These are phyloP conservation scores for Hypomyces perniciosus DNA, from an alignment of 2,329 filamentous ascomycete species.

Conservation along the genomic window DNA sequence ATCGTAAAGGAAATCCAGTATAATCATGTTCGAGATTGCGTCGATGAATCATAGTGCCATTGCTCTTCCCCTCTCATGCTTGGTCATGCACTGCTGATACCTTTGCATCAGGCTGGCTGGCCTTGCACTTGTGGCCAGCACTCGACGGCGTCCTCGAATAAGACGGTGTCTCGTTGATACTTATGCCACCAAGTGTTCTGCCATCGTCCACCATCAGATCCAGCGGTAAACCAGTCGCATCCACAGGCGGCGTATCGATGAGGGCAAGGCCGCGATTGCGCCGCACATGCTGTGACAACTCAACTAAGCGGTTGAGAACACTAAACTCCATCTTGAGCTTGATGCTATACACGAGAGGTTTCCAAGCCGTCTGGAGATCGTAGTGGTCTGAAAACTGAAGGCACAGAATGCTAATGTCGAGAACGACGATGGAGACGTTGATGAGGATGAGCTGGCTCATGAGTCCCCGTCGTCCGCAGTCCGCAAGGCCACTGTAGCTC, in stretches of 20 bases:
- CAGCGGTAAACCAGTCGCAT: not conserved
- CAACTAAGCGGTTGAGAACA: constrained; percentile 27
- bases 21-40: too few relatives aligned
- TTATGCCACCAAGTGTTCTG: not conserved
- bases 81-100: not conserved
- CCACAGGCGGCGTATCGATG: constrained; percentile 3
- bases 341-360: constrained; percentile 27
- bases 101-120: not conserved
- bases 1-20: too few relatives aligned
- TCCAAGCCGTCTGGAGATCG: constrained; percentile 28
- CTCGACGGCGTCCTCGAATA: constrained; percentile 1
- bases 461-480: constrained; percentile 10
- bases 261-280: constrained; percentile 8
- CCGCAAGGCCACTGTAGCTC: constrained; percentile 26
- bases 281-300: constrained; percentile 16
- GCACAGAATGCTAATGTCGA: constrained; percentile 32
- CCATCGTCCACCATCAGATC: constrained; percentile 1
- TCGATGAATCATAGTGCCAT: too few relatives aligned
- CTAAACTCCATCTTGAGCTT: constrained; percentile 31
- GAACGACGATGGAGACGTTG: constrained; percentile 34
- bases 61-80: not conserved
- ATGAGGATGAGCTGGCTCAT: constrained; percentile 33
- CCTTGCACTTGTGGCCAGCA: not conserved
- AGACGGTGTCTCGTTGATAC: not conserved
- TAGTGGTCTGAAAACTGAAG: constrained; percentile 25